Base-by-base conservation (phyloP, 257 asterid species). In the Scutellaria barbata region DNA sequence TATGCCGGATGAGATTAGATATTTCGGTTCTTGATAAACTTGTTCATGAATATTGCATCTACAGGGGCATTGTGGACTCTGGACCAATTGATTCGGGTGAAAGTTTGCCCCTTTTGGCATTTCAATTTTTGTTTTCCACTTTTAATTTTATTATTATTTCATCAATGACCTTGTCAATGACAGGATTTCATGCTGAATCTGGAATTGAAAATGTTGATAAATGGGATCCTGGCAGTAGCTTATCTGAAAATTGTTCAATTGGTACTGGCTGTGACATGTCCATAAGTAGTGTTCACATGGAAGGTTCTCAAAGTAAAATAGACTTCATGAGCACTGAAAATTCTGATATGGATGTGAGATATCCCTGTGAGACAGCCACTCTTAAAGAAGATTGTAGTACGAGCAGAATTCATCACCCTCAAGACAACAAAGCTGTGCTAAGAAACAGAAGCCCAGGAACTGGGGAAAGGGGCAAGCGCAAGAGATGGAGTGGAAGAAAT, bases 401-500 rank as follows among this genome's bases (percentile, higher is more conserved):
- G 65, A 95, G 98, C 71, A 80, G 82, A 71, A 82, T 78, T 13
- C 81, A 58, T 70, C 87, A 85, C 54, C 75, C 76, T 68, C 79
- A 75, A 50, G 89, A 80, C 63, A 70, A 63, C 51, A 84, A 85
- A 81, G 77, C 69, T 68, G 81, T 73, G 70, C 89, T 78, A 75
- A 84, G 89, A 83, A 83, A 71, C 73, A 82, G 86, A 71, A 83
- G 71, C 75, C 80, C 77, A 51, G 88, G 80, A 71, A 70, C 71
- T 83, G 89, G 82, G 46, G 96, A 88, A 72, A 83, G 95, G 77
- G 92, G 88, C 78, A 95, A 92, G 72, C 98, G 96, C 48, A 95
- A 92, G 78, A 81, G 96, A 79, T 95, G 99, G 98, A 86, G 88
- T 81, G 96, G 96, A 35, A 88, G 99, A 82, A 79, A 78, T 67